Conservation (phyloP, 306 rosid species). For the Vigna angularis region DNA sequence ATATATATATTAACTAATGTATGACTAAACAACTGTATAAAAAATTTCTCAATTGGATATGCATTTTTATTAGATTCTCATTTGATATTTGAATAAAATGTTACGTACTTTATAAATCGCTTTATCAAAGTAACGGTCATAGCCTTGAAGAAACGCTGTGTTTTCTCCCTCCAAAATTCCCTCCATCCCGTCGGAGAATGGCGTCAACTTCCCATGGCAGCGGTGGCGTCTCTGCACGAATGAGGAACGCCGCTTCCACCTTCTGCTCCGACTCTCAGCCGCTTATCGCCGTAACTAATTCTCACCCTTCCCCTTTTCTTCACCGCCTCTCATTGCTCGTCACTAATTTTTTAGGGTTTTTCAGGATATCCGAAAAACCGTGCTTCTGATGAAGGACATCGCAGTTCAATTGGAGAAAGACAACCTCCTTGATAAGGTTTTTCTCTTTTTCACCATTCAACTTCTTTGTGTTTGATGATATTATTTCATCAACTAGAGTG, state of each 20-base stretch:
- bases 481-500: background rate
- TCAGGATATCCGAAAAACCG: conserved; percentile 72
- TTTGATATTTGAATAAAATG: too few species aligned
- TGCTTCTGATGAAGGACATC: conserved; percentile 68
- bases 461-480: background rate
- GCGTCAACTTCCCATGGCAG: conserved; percentile 65
- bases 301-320: conserved; percentile 7
- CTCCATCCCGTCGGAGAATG: conserved; percentile 45
- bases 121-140: too few species aligned
- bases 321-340: conserved; percentile 29
- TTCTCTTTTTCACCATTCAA: background rate
- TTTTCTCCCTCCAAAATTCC: too few species aligned
- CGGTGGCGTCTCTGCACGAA: conserved; percentile 50
- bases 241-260: conserved; percentile 57
- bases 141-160: too few species aligned
- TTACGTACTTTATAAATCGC: too few species aligned
- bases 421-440: conserved; percentile 61
- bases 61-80: too few species aligned
- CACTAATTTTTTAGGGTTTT: conserved; percentile 19
- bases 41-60: too few species aligned
- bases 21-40: too few species aligned
- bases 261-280: conserved; percentile 68
- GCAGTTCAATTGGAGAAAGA: conserved; percentile 83
- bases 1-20: too few species aligned
- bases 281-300: conserved; percentile 60